Base-by-base conservation (phyloP, 805 yeast genomes). In the Spencermartinsiella europaea region DNA sequence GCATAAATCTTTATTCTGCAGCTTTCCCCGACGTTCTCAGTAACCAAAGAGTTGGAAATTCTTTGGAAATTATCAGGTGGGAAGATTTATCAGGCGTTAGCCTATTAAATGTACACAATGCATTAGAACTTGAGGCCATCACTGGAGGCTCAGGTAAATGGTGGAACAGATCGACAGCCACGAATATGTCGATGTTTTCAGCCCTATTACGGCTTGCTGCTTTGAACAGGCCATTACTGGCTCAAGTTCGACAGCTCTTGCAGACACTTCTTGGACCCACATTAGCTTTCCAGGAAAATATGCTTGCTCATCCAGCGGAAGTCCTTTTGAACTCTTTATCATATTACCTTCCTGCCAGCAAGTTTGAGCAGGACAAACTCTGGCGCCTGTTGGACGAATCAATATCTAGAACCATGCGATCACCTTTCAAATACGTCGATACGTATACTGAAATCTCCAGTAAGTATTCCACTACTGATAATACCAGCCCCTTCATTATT, bases 341-440 rank as follows among this genome's bases (percentile, higher is more conserved):
- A 34, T 20, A 20, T 37, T n/a, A 12, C 7, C 31, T 14, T 15
- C 34, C 19, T 34, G 40, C 40, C n/a, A 17, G 22, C 15, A 22
- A 34, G 15, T 25, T 44, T 12, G 35, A 41, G 3, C 33, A 27
- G 22, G 58, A 55, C 1, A 66, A 68, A 34, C 59, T 88, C 2
- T 83, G 87, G 83, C 68, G 67, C 8, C 62, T 87, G 25, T 52
- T 91, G 4, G 96, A 91, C 59, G 93, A 90, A 61, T 69, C 87
- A 0, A 72, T 88, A 25, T 71, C 87, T 1, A 74, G 96, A 51
- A 73, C 82, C 50, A 74, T 83, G 33, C 74, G 77, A 51, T 66
- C 88, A 0, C 97, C 98, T 0, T 93, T 84, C 66, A 88, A 85
- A 59, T 91, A 89, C 56, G 74, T 87, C 44, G 97, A 91, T 59